Percentiles rank a stretch among this genome's conserved stretches.
phyloP scores from a whole-genome alignment of 768 basidiomycete species.

The Chalciporus pseudorubinellus region DNA sequence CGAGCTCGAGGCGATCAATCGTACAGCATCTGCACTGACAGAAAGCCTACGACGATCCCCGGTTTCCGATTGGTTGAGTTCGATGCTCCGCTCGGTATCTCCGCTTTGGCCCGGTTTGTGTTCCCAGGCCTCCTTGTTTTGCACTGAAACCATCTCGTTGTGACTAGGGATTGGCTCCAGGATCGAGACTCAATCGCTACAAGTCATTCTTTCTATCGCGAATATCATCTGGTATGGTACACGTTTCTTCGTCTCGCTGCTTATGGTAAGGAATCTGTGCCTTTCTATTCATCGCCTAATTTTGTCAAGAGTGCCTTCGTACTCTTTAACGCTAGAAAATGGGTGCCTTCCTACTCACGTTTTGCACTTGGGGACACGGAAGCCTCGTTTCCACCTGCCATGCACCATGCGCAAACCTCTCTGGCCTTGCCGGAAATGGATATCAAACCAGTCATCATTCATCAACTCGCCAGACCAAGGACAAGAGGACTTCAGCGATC shows the following conservation, averaged over 20 bases:
- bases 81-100: conserved; percentile 10
- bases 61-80: conserved; percentile 22
- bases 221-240: conserved; percentile 30
- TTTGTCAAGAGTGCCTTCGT: conserved; percentile 35
- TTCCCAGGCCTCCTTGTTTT: conserved; percentile 1
- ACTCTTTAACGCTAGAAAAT: conserved; percentile 31
- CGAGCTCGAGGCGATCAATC: conserved; percentile 49
- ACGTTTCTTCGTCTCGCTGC: conserved; percentile 35
- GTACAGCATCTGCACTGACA: conserved; percentile 35
- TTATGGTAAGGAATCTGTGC: conserved; percentile 37
- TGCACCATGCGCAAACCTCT: background rate
- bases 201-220: conserved; percentile 23
- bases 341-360: conserved; percentile 5
- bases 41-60: conserved; percentile 24
- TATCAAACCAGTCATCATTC: conserved; percentile 1
- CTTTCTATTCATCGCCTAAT: conserved; percentile 4
- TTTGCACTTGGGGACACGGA: background rate
- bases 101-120: conserved; percentile 25
- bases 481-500: conserved; percentile 4
- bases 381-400: background rate
- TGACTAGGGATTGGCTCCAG: conserved; percentile 11
- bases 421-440: conserved; percentile 1
- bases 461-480: conserved; percentile 3
- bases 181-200: conserved; percentile 29
- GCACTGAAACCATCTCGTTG: background rate